Evolutionary conservation across 2,329 filamentous ascomycete species (phyloP).

Genomic region (Calonectria leucothoes): DNA sequence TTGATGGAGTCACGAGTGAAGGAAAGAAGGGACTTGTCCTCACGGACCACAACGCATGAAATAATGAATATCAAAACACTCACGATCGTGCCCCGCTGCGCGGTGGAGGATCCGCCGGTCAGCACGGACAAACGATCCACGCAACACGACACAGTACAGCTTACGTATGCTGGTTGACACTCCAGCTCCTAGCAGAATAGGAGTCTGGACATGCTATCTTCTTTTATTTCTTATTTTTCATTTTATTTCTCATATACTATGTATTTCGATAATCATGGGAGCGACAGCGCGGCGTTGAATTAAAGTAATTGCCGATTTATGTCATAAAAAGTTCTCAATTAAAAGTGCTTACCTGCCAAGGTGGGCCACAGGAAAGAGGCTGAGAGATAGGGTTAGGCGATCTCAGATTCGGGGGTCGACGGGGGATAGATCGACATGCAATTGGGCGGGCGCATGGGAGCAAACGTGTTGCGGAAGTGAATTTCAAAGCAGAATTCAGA

Average conservation of each 20-base stretch:
- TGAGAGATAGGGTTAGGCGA: neutral
- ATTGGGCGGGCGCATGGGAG: slow-evolving; percentile 13
- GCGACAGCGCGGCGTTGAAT: slow-evolving; percentile 33
- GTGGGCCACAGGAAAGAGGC: neutral
- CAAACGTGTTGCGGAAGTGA: neutral
- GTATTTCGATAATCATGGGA: slow-evolving; percentile 19
- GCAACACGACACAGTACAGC: slow-evolving; percentile 6
- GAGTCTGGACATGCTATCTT: slow-evolving; percentile 18
- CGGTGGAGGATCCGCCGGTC: slow-evolving; percentile 1
- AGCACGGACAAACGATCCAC: slow-evolving; percentile 16
- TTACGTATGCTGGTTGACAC: slow-evolving; percentile 20
- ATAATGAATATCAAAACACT: neutral
- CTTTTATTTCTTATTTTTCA: slow-evolving; percentile 31
- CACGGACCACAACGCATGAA: slow-evolving; percentile 1
- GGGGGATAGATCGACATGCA: slow-evolving; percentile 12
- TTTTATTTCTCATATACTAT: slow-evolving; percentile 31
- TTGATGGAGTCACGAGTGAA: slow-evolving; percentile 11
- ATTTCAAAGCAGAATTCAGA: neutral
- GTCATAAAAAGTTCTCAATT: neutral
- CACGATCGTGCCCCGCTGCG: neutral
- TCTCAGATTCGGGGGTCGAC: slow-evolving; percentile 15
- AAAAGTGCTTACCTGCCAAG: slow-evolving; percentile 1
- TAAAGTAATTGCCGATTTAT: slow-evolving; percentile 13
- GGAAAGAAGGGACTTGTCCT: neutral
- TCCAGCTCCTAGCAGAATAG: slow-evolving; percentile 1